Base-by-base conservation (phyloP, 345 rosid genomes). In the Pistacia vera region DNA sequence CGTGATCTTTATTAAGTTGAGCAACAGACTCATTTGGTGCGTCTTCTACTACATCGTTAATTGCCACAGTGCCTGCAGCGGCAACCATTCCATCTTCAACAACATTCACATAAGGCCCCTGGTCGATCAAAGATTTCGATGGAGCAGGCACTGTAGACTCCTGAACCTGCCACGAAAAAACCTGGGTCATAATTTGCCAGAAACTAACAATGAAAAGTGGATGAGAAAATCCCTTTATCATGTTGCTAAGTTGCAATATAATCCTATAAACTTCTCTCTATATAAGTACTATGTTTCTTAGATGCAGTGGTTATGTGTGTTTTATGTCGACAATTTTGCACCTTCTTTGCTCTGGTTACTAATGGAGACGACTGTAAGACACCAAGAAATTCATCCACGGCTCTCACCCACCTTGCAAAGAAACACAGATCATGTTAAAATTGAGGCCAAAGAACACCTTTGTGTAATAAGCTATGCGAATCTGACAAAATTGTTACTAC, bases 341-440 rank as follows among this genome's bases (percentile, higher is more conserved):
- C 85, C 85, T 79, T 65, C 63, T 64, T 69, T 78, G 13, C 73
- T 74, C 64, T 79, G 72, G 71, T 70, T 52, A 46, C 75, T 9
- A 48, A 73, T 20, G 83, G 64, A 59, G 82, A 75, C 14, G 82
- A 75, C 66, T 71, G 78, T 44, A 85, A 51, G 58, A 68, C 79
- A 22, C 58, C 62, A 38, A 82, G 54, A 72, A 82, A 85, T 59
- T 78, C 88, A 58, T 70, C 58, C 38, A 82, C 82, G 44, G 85
- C 88, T 69, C 88, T 80, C 64, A 82, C 85, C 84, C 88, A 85
- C 88, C 85, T 30, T 82, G 83, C 78, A 81, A 72, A 41, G 18
- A 38, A 63, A 66, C 38, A 62, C 22, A 49, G 33, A 22, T 56
- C 9, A 70, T 70, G 49, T n/a, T 56, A 11, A 55, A 0, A 4